These are phyloP conservation scores for Amaranthus palmeri DNA, from an alignment of 148 eudicot species.

Conservation along the genomic window DNA sequence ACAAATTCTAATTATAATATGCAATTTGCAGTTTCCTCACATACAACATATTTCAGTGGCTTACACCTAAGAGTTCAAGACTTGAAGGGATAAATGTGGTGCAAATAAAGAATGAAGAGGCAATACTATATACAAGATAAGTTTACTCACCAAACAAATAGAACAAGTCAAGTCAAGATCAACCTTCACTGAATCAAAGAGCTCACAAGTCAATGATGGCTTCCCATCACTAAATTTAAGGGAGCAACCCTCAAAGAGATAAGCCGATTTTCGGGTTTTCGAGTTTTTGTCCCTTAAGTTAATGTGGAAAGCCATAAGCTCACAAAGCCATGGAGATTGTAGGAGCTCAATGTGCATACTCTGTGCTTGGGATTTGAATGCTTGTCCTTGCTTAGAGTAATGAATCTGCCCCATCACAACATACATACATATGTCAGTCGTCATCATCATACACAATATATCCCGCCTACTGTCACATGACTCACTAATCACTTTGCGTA, in stretches of 20 bases:
- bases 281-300: slow-evolving; percentile 55
- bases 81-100: slow-evolving; percentile 1
- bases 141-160: slow-evolving; percentile 73
- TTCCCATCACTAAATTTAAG: slow-evolving; percentile 57
- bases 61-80: neutral
- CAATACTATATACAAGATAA: neutral
- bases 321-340: slow-evolving; percentile 96
- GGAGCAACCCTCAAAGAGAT: slow-evolving; percentile 56
- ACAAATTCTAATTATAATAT: neutral
- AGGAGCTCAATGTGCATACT: slow-evolving; percentile 86
- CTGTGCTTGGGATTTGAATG: slow-evolving; percentile 85
- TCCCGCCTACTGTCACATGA: no score
- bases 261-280: slow-evolving; percentile 30
- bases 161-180: slow-evolving; percentile 86
- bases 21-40: slow-evolving; percentile 12
- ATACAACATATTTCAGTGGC: neutral
- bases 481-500: no score
- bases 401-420: slow-evolving; percentile 51
- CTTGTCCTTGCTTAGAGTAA: slow-evolving; percentile 86
- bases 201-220: slow-evolving; percentile 72
- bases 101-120: neutral
- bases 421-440: slow-evolving; percentile 1
- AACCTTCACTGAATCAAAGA: slow-evolving; percentile 81
- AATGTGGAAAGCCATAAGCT: slow-evolving; percentile 89
- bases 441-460: neutral